Conservation (phyloP, 2,329 filamentous ascomycete species). For the Monilinia polystroma region DNA sequence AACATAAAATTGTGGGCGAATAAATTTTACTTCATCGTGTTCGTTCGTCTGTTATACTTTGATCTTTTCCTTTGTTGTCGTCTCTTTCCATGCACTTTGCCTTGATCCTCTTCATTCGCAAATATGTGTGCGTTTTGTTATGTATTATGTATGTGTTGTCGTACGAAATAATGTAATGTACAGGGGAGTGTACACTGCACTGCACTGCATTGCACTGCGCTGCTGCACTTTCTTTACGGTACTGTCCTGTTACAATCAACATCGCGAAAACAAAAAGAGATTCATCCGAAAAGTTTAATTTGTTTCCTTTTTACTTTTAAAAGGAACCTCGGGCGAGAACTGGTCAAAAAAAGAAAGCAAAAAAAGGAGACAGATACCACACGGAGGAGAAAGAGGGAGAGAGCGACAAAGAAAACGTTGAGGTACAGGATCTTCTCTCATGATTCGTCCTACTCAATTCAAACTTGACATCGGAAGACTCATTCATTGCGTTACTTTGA, state of each 20-base stretch:
- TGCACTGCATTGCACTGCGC: not conserved
- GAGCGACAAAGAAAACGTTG: slow-evolving; percentile 19
- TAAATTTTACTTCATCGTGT: too few species aligned
- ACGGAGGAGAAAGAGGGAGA: not conserved
- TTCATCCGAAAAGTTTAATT: slow-evolving; percentile 7
- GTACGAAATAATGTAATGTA: not conserved
- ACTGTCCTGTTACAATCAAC: not conserved
- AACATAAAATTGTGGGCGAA: too few species aligned
- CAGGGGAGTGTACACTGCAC: not conserved
- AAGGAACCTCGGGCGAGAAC: slow-evolving; percentile 1
- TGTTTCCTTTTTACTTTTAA: not conserved
- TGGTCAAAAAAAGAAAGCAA: not conserved
- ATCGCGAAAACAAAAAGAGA: slow-evolving; percentile 3
- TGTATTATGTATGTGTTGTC: not conserved
- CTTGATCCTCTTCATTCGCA: slow-evolving; percentile 4
- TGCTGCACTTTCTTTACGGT: not conserved
- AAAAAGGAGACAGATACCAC: too few species aligned
- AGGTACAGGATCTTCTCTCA: slow-evolving; percentile 10
- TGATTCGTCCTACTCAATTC: slow-evolving; percentile 7
- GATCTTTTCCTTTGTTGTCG: slow-evolving; percentile 1
- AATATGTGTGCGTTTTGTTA: not conserved
- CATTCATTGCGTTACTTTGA: slow-evolving; percentile 19
- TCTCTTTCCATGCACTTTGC: slow-evolving; percentile 12
- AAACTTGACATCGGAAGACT: slow-evolving; percentile 22
- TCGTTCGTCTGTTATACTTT: slow-evolving; percentile 17